Conservation (phyloP, 2,329 filamentous ascomycete species). For the Davidsoniella eucalypti region DNA sequence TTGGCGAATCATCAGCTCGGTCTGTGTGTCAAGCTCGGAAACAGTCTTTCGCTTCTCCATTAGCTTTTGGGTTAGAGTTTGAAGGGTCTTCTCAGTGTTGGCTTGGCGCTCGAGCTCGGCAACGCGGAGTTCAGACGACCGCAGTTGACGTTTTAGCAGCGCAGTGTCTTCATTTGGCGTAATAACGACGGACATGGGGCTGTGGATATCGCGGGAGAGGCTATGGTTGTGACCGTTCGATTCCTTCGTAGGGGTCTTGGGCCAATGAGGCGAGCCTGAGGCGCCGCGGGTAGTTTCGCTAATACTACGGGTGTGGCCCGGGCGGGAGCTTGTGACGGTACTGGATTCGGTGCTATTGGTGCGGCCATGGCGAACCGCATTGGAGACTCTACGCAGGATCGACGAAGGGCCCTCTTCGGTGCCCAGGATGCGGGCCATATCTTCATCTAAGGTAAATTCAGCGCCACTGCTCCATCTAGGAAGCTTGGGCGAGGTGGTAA, state of each 20-base stretch:
- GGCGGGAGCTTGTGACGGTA: conserved; percentile 20
- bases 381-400: conserved; percentile 76
- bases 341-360: conserved; percentile 58
- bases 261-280: conserved; percentile 51
- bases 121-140: conserved; percentile 68
- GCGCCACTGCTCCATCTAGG: conserved; percentile 63
- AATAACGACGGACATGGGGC: conserved; percentile 48
- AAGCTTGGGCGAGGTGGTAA: conserved; percentile 42
- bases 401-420: conserved; percentile 63
- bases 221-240: conserved; percentile 27
- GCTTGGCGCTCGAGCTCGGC: conserved; percentile 75
- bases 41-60: conserved; percentile 92
- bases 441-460: conserved; percentile 89
- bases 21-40: conserved; percentile 81
- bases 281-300: conserved; percentile 47
- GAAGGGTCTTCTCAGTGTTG: conserved; percentile 44
- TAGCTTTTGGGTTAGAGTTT: conserved; percentile 71
- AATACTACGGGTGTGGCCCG: conserved; percentile 41
- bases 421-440: conserved; percentile 76
- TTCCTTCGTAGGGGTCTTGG: conserved; percentile 47
- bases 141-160: conserved; percentile 57
- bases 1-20: conserved; percentile 87
- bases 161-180: conserved; percentile 42
- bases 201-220: conserved; percentile 45
- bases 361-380: conserved; percentile 81